A percentile compares a stretch with the other conserved stretches of the same genome.
Conservation (phyloP, 306 rosid genomes). For the Citrullus amarus region DNA sequence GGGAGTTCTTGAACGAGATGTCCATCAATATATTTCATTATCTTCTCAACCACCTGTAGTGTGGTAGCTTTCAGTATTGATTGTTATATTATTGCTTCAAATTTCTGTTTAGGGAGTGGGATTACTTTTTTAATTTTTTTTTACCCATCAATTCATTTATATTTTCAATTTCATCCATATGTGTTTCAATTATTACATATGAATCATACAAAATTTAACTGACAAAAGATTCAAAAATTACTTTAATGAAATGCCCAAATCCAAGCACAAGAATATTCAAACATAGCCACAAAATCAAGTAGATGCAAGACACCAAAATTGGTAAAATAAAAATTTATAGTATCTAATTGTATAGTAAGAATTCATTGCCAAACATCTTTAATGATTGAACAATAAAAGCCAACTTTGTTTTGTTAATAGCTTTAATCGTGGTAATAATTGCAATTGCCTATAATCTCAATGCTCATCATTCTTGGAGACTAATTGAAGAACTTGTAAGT, state of each 20-base stretch:
- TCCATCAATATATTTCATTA: not conserved
- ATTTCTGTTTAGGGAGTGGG: not conserved
- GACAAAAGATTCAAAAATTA: too few species aligned
- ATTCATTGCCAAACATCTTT: not conserved
- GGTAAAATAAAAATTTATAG: too few species aligned
- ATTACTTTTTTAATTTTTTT: too few species aligned
- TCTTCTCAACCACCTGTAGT: not conserved
- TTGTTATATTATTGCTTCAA: not conserved
- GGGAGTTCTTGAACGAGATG: not conserved
- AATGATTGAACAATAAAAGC: not conserved
- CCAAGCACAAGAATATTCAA: not conserved
- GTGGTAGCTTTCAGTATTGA: not conserved
- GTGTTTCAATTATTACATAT: too few species aligned
- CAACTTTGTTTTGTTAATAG: not conserved
- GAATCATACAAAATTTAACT: too few species aligned
- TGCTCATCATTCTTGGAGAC: not conserved
- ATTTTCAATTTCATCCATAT: not conserved
- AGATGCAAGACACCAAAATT: not conserved
- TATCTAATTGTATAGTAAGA: not conserved
- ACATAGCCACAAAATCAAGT: not conserved
- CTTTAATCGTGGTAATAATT: not conserved
- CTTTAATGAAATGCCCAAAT: too few species aligned
- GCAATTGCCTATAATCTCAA: not conserved
- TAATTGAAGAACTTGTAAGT: not conserved
- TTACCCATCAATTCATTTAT: not conserved